phyloP scores from a whole-genome alignment of 2,329 filamentous ascomycete species.

The Hymenoscyphus fructigenus region DNA sequence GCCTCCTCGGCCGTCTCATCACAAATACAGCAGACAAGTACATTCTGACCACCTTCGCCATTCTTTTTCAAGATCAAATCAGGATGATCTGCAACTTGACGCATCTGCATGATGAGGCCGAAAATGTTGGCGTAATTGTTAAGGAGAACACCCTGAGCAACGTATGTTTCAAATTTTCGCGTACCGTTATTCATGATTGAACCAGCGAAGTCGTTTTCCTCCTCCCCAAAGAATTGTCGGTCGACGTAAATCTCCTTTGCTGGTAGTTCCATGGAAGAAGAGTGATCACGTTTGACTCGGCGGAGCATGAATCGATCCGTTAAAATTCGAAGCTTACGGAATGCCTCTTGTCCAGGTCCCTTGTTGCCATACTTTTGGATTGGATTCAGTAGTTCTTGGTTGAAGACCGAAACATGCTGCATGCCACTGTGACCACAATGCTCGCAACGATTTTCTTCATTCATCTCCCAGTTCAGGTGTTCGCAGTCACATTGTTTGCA shows the following conservation, averaged over 20 bases:
- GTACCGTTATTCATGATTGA: conserved; percentile 93
- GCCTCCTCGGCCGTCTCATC: conserved; percentile 95
- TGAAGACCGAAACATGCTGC: conserved; percentile 76
- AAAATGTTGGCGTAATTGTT: conserved; percentile 99
- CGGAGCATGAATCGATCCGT: conserved; percentile 95
- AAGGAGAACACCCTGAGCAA: conserved; percentile 87
- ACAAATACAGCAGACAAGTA: conserved; percentile 90
- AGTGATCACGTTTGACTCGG: conserved; percentile 90
- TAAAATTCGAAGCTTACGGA: conserved; percentile 80
- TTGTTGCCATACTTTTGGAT: conserved; percentile 62
- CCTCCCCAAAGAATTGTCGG: conserved; percentile 94
- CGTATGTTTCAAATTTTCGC: conserved; percentile 92
- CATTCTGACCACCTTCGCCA: conserved; percentile 80
- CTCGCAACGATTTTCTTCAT: conserved; percentile 68
- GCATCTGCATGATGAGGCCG: conserved; percentile 98
- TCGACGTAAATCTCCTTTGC: conserved; percentile 91
- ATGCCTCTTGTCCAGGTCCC: conserved; percentile 65
- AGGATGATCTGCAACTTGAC: conserved; percentile 94
- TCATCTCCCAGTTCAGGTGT: conserved; percentile 78
- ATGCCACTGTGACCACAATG: conserved; percentile 60
- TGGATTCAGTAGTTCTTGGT: conserved; percentile 91
- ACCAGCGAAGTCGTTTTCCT: conserved; percentile 90
- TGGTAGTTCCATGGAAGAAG: conserved; percentile 91
- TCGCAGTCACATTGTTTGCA: conserved; percentile 85
- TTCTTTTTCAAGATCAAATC: conserved; percentile 91